A percentile compares a stretch with the other conserved stretches of the same genome.
These are phyloP conservation scores for Suhomyces prunicola DNA, from an alignment of 805 yeast genomes.

Conservation along the genomic window DNA sequence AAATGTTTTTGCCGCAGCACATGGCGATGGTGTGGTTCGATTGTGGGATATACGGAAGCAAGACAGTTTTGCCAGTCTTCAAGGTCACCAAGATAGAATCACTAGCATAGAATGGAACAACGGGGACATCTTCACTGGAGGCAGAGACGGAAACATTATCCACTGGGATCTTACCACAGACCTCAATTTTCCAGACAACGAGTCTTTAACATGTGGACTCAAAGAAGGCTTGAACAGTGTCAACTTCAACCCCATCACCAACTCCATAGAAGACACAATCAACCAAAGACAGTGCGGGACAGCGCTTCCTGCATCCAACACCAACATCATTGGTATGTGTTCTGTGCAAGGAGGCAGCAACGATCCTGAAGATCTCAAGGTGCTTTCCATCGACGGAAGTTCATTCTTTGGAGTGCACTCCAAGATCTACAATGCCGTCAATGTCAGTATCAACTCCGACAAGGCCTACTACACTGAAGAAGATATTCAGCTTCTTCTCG, in stretches of 20 bases:
- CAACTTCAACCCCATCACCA: conserved; percentile 30
- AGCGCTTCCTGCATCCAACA: conserved; percentile 56
- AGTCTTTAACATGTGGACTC: conserved; percentile 34
- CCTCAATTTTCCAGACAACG: not conserved
- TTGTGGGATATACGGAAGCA: conserved; percentile 76
- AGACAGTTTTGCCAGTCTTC: conserved; percentile 48
- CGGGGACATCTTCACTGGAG: conserved; percentile 54
- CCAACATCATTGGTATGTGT: conserved; percentile 46
- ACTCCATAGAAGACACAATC: conserved; percentile 27
- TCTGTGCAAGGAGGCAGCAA: conserved; percentile 20
- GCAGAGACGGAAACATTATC: conserved; percentile 63
- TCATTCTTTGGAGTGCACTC: conserved; percentile 58
- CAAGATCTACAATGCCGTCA: conserved; percentile 32
- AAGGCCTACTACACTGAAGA: conserved; percentile 30
- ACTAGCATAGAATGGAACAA: conserved; percentile 61
- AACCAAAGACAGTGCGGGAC: conserved; percentile 58
- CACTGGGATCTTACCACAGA: conserved; percentile 57
- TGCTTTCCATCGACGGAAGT: conserved; percentile 53
- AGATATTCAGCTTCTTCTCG: conserved; percentile 22
- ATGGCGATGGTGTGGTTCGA: conserved; percentile 51
- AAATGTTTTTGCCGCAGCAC: conserved; percentile 63
- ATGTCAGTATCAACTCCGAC: conserved; percentile 16
- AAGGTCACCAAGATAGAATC: conserved; percentile 54
- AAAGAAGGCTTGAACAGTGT: conserved; percentile 47
- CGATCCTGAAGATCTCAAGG: conserved; percentile 29